Percentiles rank a stretch among this genome's conserved stretches.
These are phyloP conservation scores for Peribolospora baueri DNA, from an alignment of 768 basidiomycete genomes.

Conservation along the genomic window DNA sequence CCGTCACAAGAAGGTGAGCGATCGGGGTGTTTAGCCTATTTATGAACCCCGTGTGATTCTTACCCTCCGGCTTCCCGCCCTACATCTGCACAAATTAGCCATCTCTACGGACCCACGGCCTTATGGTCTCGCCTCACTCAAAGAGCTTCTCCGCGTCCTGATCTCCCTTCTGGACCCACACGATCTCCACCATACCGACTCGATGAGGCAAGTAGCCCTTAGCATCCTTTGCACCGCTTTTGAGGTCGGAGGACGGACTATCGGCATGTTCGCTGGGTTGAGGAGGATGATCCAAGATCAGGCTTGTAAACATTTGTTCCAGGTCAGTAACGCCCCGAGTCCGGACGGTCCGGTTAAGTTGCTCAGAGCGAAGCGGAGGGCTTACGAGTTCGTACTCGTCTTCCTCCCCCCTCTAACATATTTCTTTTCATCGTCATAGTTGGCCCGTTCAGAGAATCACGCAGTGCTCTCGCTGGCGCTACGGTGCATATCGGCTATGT, in stretches of 20 bases:
- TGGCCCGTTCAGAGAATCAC: constrained; percentile 71
- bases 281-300: constrained; percentile 54
- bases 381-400: not conserved
- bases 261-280: constrained; percentile 56
- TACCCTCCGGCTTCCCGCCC: not conserved
- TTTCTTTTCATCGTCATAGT: constrained; percentile 15
- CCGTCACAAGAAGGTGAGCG: not conserved
- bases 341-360: not conserved
- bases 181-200: constrained; percentile 86
- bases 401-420: not conserved
- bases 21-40: not conserved
- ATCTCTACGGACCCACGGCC: constrained; percentile 13
- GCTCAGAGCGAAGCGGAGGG: not conserved
- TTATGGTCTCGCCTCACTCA: constrained; percentile 77
- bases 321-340: constrained; percentile 18
- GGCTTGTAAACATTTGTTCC: constrained; percentile 91
- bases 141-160: constrained; percentile 78
- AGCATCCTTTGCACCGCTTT: constrained; percentile 67
- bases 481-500: constrained; percentile 63
- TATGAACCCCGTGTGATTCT: constrained; percentile 14
- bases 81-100: not conserved
- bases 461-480: constrained; percentile 54
- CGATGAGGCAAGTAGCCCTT: constrained; percentile 69
- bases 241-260: constrained; percentile 51
- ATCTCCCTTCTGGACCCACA: constrained; percentile 86